phyloP scores from a whole-genome alignment of 352 stramenopile genomes.

The Phytophthora fragariaefolia region DNA sequence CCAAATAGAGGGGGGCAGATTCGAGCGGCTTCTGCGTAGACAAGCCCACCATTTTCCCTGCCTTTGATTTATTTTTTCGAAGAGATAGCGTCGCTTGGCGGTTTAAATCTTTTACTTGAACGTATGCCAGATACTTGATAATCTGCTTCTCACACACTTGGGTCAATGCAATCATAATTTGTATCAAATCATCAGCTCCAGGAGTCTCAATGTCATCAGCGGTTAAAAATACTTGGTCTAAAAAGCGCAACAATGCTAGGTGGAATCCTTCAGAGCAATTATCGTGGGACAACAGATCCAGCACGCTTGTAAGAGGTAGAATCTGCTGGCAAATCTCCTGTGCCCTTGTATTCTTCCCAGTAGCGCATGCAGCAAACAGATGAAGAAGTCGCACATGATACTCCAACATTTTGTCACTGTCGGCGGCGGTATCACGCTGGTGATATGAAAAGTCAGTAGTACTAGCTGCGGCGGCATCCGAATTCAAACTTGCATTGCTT shows the following conservation, averaged over 20 bases:
- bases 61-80: conserved; percentile 54
- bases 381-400: conserved; percentile 67
- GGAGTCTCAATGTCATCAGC: conserved; percentile 61
- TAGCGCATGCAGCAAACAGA: conserved; percentile 65
- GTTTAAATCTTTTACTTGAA: conserved; percentile 61
- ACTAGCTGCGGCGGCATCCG: not conserved
- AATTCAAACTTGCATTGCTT: not conserved
- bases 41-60: conserved; percentile 28
- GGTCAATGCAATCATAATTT: conserved; percentile 42
- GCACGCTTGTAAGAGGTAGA: conserved; percentile 47
- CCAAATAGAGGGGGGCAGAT: conserved; percentile 42
- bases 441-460: too few species aligned
- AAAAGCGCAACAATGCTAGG: conserved; percentile 58
- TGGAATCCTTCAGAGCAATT: conserved; percentile 62
- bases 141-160: conserved; percentile 43
- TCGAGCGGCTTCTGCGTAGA: conserved; percentile 42
- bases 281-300: conserved; percentile 45
- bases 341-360: conserved; percentile 62
- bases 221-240: conserved; percentile 66
- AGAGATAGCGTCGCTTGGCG: conserved; percentile 47
- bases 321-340: conserved; percentile 79
- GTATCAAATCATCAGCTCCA: conserved; percentile 45
- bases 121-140: conserved; percentile 41
- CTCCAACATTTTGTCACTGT: conserved; percentile 48
- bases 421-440: conserved; percentile 3